Evolutionary conservation across 1,284 basidiomycete genomes (phyloP), one percentile per base, ranked within the genome.

Genomic region (Nidula niveotomentosa): DNA sequence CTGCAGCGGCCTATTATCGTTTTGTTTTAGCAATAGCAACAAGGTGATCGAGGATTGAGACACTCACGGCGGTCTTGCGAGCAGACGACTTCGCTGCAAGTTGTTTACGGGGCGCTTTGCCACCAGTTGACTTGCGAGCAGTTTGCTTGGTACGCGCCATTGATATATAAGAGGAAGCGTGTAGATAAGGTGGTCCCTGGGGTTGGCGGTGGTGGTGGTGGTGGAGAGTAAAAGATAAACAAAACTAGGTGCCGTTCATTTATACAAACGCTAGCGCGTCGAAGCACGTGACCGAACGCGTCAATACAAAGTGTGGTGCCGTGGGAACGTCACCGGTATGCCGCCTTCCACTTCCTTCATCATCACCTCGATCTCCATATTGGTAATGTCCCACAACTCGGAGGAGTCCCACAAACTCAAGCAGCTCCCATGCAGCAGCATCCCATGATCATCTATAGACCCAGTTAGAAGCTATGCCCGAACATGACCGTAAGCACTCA

Each of bases 131-230:
- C 23, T 47, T 47, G 18, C 45, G 45, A 47, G 45, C 45, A 15
- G 45, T 47, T 23, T 47, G 45, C 18, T 47, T 47, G 45, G 45
- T 47, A 47, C 45, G 45, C 13, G 45, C 45, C 45, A 47, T 47
- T 47, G 45, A 13, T n/a, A 47, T 13, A 41, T 3, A 41, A 6
- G 12, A 13, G 18, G 18, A 4, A 4, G 18, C 6, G 45, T 18
- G 10, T 47, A 15, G 18, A 47, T 41, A 8, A 41, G 15, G 39
- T 13, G 39, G 39, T 41, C 15, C 13, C 12, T 41, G 39, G 15
- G 39, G 6, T 41, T 13, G 15, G 12, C 6, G 39, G 12, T 13
- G 39, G 39, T 41, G 6, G 7, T 41, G 15, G 39, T 41, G 39
- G 39, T 41, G 15, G 39, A 13, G 4, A 17, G 39, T 13, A 8